Base-by-base conservation (phyloP, 108 stramenopile genomes). In the Nitzschia putrida region DNA sequence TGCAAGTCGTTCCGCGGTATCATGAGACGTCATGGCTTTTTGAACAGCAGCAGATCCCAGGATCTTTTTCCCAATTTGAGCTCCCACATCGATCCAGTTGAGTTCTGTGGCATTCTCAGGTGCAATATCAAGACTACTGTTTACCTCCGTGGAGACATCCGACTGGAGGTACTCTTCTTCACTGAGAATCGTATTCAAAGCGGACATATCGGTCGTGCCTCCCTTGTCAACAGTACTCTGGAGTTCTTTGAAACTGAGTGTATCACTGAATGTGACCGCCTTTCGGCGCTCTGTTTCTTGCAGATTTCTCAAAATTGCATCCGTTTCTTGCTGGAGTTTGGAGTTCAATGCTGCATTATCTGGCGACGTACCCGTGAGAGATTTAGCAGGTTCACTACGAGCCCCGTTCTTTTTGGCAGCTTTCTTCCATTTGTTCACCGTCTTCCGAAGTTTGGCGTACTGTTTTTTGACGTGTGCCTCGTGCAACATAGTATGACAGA, bases 11-110 rank as follows among this genome's bases (percentile, higher is more conserved):
- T 84, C 83, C 18, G 77, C 73, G 14, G 82, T 76, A 41, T 80
- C 82, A 20, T 70, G 74, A 23, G 80, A 81, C 39, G 77, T 65
- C 77, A 80, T 52, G 2, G 70, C 76, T 26, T 87, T 81, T 44
- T 89, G 90, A 13, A 91, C 76, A 39, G 88, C 77, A 18, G 84
- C 80, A 12, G 89, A 87, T 25, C 80, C 82, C 41, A 94, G 64
- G 24, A 94, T 38, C 40, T 87, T 83, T 61, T 85, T 79, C 22
- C 93, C 93, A 57, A 94, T 88, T 59, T 85, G 81, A 9, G 90
- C 83, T 7, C 89, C 88, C 12, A 94, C 88, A 52, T 88, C 81
- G 21, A 90, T 53, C 93, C 93, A 94, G 26, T 79, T 73, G 61
- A 85, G 34, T 53, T 85, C 69, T 25, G 47, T 45, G n/a, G 47